Base-by-base conservation (phyloP, 306 rosid genomes). In the Dicorynia guianensis region DNA sequence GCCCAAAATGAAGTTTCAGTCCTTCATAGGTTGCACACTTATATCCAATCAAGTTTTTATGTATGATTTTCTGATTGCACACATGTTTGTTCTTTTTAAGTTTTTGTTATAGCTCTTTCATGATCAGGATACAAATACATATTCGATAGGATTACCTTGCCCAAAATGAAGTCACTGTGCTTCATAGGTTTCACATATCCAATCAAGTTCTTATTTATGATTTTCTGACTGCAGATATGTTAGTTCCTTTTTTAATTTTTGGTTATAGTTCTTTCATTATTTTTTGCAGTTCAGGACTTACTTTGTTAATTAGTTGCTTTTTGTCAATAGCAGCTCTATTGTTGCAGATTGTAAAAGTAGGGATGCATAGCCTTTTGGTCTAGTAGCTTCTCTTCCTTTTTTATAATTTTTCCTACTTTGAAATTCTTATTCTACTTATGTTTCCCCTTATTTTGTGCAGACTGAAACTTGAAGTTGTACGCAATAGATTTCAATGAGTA, bases 401-500 rank as follows among this genome's bases (percentile, higher is more conserved):
- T 17, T 3, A 39, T 17, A 20, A 5, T 49, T 49, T 34, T 5
- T 47, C 59, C 6, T 15, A 30, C n/a, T n/a, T 3, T 15, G 36
- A 14, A 50, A 50, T 50, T 17, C 6, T 50, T 68, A 15, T 44
- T 10, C 15, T 17, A 49, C 34, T 11, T 44, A 14, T 66, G 35
- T 52, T 44, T 20, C 6, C 8, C 9, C 39, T 25, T 79, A 13
- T 56, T 58, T 86, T 86, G 11, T 71, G 79, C 63, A 79, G 86
- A 7, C 36, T 69, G 64, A 83, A 73, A 76, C 71, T 81, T 54
- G 70, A 64, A 42, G 68, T 19, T 67, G 74, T 34, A 42, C 58
- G 12, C 76, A 67, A 8, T 66, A 65, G 79, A 77, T 72, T 84
- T 74, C 39, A 70, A 95, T 95, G 99, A 78, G 87, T 74, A 67